A percentile compares a stretch with the other conserved stretches of the same genome.
phyloP scores from a whole-genome alignment of 2,329 filamentous ascomycete species.

The Arthrinium puccinioides region DNA sequence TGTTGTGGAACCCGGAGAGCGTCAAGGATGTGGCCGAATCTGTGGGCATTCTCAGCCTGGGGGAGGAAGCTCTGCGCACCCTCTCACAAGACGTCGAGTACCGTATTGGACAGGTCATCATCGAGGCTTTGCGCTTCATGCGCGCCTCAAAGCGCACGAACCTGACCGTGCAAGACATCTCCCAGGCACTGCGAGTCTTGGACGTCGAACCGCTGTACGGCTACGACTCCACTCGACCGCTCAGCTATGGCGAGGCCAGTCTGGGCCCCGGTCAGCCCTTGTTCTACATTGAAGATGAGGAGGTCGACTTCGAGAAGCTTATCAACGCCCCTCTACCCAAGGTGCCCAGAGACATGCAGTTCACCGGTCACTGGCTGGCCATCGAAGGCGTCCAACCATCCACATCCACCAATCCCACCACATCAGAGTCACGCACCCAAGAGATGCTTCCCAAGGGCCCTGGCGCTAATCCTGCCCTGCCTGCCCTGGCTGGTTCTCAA shows the following conservation, averaged over 20 bases:
- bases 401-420: constrained; percentile 92
- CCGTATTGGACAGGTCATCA: constrained; percentile 84
- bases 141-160: constrained; percentile 80
- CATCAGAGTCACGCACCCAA: constrained; percentile 72
- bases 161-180: constrained; percentile 82
- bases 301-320: constrained; percentile 97
- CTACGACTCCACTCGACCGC: constrained; percentile 83
- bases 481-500: constrained; percentile 76
- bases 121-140: constrained; percentile 95
- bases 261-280: constrained; percentile 88
- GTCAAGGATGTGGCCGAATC: constrained; percentile 95
- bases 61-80: constrained; percentile 79
- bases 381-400: constrained; percentile 96
- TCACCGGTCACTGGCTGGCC: constrained; percentile 94
- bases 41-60: constrained; percentile 74
- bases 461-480: constrained; percentile 77
- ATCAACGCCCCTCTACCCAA: constrained; percentile 95
- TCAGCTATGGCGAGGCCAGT: constrained; percentile 90
- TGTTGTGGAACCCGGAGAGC: constrained; percentile 94
- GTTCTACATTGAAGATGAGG: constrained; percentile 97
- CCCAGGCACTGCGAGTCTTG: constrained; percentile 75
- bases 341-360: constrained; percentile 85
- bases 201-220: constrained; percentile 95
- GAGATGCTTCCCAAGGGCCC: constrained; percentile 87
- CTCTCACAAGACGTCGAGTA: constrained; percentile 94